Evolutionary conservation across 257 asterid species (phyloP), one percentile per base, ranked within the genome.

Genomic region (Eustoma russellianum): DNA sequence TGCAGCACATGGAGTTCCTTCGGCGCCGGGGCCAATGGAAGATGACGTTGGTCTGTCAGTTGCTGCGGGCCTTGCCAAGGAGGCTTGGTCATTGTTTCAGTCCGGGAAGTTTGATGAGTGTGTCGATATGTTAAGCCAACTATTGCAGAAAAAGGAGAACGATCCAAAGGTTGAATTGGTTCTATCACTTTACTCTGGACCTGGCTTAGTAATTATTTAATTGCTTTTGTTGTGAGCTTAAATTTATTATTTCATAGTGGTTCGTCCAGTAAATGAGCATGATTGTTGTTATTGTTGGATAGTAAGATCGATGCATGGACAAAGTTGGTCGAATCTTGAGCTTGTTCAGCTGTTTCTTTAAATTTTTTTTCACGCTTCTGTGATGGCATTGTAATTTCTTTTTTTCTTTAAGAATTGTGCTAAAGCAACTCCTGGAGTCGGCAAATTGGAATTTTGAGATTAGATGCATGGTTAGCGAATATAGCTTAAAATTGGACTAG

Each of bases 21-120:
- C 71, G 3, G 55, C 66, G 53, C 78, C 63, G 50, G 60, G 59
- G 16, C 13, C 68, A 54, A 65, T 51, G 61, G 94, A 74, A 55
- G 92, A 80, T 52, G 95, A 83, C 53, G 73, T 62, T 34, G 74
- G 82, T 43, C 64, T 82, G 5, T 71, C 94, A 13, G 81, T 75
- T 17, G 77, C 77, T 13, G 87, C 79, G 56, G 90, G 81, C 56
- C 68, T 84, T 58, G 95, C 95, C 5, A 85, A 83, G 81, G 97
- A 91, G 66, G 94, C 97, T 14, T 83, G 81, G 15, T 45, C 75
- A 61, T 64, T 77, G 38, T 91, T 87, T 56, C 96, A 91, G 77
- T 67, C 93, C 30, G 92, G 90, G 63, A 84, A 87, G 63, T 77
- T 56, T 50, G 66, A 51, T 33, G 95, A 87, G 30, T 87, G 97